phyloP scores from a whole-genome alignment of 345 rosid species.

The Lenwebbia sp. region DNA sequence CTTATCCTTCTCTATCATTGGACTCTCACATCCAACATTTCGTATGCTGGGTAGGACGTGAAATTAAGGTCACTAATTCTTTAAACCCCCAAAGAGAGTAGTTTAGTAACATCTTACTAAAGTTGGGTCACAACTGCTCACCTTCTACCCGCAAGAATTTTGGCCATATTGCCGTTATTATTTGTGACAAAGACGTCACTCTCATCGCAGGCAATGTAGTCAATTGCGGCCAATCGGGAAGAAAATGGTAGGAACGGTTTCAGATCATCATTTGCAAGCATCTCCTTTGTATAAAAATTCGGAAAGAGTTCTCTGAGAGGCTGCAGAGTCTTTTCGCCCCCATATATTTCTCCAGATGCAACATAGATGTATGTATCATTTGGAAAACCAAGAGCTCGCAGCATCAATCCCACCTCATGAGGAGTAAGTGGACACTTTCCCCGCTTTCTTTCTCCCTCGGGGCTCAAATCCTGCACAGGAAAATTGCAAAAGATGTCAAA shows the following conservation, averaged over 20 bases:
- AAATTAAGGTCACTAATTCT: not conserved
- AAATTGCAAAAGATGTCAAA: not conserved
- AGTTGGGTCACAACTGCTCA: conserved; percentile 18
- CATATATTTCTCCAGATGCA: conserved; percentile 98
- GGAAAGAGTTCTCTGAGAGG: conserved; percentile 90
- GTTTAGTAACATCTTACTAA: not conserved
- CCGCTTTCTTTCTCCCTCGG: conserved; percentile 78
- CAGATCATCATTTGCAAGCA: conserved; percentile 72
- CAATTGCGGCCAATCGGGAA: conserved; percentile 89
- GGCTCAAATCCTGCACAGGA: conserved; percentile 61
- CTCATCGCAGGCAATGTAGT: conserved; percentile 85
- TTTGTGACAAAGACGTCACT: conserved; percentile 95
- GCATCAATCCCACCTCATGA: conserved; percentile 92
- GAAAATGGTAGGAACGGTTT: conserved; percentile 70
- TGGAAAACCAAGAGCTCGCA: conserved; percentile 86
- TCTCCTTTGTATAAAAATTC: conserved; percentile 90
- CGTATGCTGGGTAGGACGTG: not conserved
- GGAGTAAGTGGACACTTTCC: conserved; percentile 98
- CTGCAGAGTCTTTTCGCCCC: conserved; percentile 79
- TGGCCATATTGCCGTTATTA: conserved; percentile 99
- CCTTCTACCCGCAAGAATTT: conserved; percentile 98
- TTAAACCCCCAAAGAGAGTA: not conserved
- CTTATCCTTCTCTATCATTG: not conserved
- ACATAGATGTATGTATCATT: conserved; percentile 82
- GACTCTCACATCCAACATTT: not conserved